Evolutionary conservation across 345 rosid genomes (phyloP), one percentile per base, ranked within the genome.

Genomic region (Citrus sp.): DNA sequence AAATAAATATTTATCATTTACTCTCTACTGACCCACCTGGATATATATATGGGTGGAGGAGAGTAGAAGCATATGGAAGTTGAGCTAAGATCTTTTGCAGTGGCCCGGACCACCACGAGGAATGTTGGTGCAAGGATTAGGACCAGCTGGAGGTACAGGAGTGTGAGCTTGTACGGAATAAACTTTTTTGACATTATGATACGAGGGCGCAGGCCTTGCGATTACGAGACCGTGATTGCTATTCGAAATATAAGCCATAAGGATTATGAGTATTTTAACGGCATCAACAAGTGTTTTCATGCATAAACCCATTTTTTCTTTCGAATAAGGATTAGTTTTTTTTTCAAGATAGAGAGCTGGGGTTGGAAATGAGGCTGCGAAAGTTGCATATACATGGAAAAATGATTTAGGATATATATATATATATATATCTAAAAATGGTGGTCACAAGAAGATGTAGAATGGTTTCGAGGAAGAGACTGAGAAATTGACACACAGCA

Each of bases 81-180:
- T 34, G 5, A n/a, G 13, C 24, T 38, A 49, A 30, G 37, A 9
- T 64, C 30, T 2, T 28, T n/a, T 19, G 70, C 78, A 66, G 70
- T 35, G 40, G 6, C 78, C 71, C 4, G 46, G 51, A 8, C 35
- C n/a, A 18, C 51, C 34, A 5, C 28, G 1, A n/a, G 73, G 73
- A 46, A 76, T 66, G 25, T 66, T 2, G 19, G 65, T 76, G 72
- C 72, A 67, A 6, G 79, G 79, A 66, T 35, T 67, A 32, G 3
- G 72, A n/a, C 72, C 73, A 9, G 8, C 1, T 9, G 63, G 72
- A 14, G 79, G 79, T 34, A 76, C 72, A 32, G 79, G 73, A n/a
- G 24, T 18, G 58, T 22, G 40, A 54, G 25, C 32, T 13, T 46
- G 51, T 46, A 13, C 51, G 10, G 51, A 46, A 46, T 46, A 46